Evolutionary conservation across 2,329 filamentous ascomycete genomes (phyloP).

Genomic region (Dothistroma pini): DNA sequence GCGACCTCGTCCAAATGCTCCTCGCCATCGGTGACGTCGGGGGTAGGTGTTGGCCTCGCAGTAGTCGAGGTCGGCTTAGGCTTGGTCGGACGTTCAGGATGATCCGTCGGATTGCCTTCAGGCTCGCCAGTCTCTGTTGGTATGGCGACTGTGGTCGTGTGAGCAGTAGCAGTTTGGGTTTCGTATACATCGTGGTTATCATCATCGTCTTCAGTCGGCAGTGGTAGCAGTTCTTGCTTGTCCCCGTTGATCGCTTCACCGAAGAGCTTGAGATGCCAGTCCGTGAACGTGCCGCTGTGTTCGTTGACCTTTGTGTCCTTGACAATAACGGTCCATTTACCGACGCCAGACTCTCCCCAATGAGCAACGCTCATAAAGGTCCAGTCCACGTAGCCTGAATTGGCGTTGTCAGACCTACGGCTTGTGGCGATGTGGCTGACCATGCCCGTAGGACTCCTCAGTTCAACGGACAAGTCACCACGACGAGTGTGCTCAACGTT

Average conservation of each 20-base stretch:
- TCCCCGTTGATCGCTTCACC: constrained; percentile 76
- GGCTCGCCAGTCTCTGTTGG: constrained; percentile 46
- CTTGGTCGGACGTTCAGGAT: constrained; percentile 54
- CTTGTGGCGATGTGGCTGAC: constrained; percentile 78
- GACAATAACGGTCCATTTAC: constrained; percentile 86
- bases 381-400: constrained; percentile 82
- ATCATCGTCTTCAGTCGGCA: constrained; percentile 81
- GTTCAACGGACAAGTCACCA: constrained; percentile 87
- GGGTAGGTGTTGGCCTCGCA: constrained; percentile 23
- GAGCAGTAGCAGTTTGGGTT: constrained; percentile 53
- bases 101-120: constrained; percentile 44
- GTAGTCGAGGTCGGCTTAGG: constrained; percentile 41
- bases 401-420: constrained; percentile 64
- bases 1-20: constrained; percentile 22
- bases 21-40: constrained; percentile 31
- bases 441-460: constrained; percentile 77
- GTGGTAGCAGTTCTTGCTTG: constrained; percentile 70
- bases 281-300: constrained; percentile 71
- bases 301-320: constrained; percentile 80
- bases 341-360: constrained; percentile 86
- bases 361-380: constrained; percentile 99
- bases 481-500: constrained; percentile 84
- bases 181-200: constrained; percentile 67
- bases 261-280: constrained; percentile 95
- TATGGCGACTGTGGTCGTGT: constrained; percentile 55